phyloP scores from a whole-genome alignment of 352 stramenopile species.

The Pythium sukuiense region DNA sequence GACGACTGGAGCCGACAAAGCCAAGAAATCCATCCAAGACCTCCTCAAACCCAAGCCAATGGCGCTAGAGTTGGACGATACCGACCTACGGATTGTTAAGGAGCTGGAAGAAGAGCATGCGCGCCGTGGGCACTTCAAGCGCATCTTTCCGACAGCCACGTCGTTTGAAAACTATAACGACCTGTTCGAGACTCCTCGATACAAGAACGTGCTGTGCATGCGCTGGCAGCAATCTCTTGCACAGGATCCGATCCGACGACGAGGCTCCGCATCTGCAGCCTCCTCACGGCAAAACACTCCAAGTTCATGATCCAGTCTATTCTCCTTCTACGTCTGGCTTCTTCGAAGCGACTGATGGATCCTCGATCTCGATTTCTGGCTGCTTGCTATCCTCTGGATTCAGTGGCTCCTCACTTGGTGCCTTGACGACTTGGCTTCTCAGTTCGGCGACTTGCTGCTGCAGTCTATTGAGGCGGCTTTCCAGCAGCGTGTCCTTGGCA shows the following conservation, averaged over 20 bases:
- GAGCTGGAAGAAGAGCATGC: constrained; percentile 66
- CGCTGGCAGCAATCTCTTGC: constrained; percentile 38
- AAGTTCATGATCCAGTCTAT: neutral
- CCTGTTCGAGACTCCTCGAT: constrained; percentile 56
- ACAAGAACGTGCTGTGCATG: constrained; percentile 65
- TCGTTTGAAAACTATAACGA: constrained; percentile 52
- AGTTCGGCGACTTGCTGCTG: constrained; percentile 43
- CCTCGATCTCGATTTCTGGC: neutral
- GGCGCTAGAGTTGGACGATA: constrained; percentile 48
- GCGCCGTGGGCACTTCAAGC: constrained; percentile 63
- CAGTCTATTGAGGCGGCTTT: constrained; percentile 40
- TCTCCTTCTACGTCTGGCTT: neutral
- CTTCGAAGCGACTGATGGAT: neutral
- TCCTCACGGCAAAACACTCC: neutral
- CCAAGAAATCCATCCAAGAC: constrained; percentile 36
- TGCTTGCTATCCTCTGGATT: neutral
- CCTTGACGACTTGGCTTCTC: constrained; percentile 3
- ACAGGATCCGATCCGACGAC: constrained; percentile 22
- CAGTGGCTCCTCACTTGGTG: neutral
- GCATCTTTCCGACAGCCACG: constrained; percentile 65
- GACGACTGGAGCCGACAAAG: neutral
- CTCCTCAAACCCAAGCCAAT: constrained; percentile 30
- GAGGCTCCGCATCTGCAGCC: constrained; percentile 31
- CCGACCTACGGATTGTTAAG: constrained; percentile 54
- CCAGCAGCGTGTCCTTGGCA: constrained; percentile 34